A percentile compares a stretch with the other conserved stretches of the same genome.
These are phyloP conservation scores for Cryphonectria naterciae DNA, from an alignment of 2,329 filamentous ascomycete species.

Conservation along the genomic window DNA sequence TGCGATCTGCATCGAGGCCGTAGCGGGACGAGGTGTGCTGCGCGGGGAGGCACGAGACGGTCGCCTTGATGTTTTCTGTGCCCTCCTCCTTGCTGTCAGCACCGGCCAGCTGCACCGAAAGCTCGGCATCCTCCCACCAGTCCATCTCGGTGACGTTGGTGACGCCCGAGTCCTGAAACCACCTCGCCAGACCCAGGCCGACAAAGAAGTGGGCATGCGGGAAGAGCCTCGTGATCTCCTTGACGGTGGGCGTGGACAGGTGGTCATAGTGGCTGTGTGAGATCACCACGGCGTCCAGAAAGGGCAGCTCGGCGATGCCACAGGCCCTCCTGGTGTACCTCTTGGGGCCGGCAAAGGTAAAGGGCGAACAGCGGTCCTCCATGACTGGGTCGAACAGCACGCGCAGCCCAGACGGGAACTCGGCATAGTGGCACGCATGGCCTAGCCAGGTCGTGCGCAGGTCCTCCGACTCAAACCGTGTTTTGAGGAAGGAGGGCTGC, in stretches of 20 bases:
- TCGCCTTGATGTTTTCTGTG: conserved; percentile 63
- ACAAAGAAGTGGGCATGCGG: conserved; percentile 88
- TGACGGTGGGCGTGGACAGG: conserved; percentile 75
- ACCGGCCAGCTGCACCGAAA: conserved; percentile 57
- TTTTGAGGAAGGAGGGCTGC: conserved; percentile 68
- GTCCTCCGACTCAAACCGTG: conserved; percentile 56
- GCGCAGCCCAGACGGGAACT: conserved; percentile 83
- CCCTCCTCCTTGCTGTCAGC: conserved; percentile 36
- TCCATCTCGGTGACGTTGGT: conserved; percentile 84
- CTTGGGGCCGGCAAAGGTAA: conserved; percentile 71
- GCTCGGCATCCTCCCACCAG: conserved; percentile 87
- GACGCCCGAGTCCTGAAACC: conserved; percentile 76
- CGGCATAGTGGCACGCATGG: conserved; percentile 91
- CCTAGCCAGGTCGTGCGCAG: conserved; percentile 93
- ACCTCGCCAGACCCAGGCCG: conserved; percentile 78
- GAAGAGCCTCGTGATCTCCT: conserved; percentile 70
- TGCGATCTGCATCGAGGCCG: conserved; percentile 70
- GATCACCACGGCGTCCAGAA: conserved; percentile 77
- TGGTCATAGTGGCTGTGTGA: conserved; percentile 95
- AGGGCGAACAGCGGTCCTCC: conserved; percentile 81
- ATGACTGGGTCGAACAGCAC: conserved; percentile 95
- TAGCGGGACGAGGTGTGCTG: conserved; percentile 79
- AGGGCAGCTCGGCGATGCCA: conserved; percentile 75
- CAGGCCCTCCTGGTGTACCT: conserved; percentile 80
- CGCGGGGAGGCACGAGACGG: conserved; percentile 77